phyloP scores from a whole-genome alignment of 2,329 filamentous ascomycete species.

The Talaromyces amestolkiae region DNA sequence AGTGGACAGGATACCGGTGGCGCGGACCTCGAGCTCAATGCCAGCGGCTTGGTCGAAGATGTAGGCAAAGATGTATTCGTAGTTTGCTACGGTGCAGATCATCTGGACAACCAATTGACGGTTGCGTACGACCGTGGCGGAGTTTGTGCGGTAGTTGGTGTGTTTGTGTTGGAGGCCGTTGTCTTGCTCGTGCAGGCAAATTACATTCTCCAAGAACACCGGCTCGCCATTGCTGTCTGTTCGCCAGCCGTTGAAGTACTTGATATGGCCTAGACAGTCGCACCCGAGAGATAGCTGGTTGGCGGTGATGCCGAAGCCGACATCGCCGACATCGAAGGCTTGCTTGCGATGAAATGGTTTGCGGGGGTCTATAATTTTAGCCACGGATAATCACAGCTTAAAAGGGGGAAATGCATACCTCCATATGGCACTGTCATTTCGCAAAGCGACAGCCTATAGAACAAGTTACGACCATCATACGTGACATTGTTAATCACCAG shows the following conservation, averaged over 20 bases:
- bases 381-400: neutral
- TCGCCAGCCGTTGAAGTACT: slow-evolving; percentile 61
- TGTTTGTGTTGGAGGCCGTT: slow-evolving; percentile 69
- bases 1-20: slow-evolving; percentile 66
- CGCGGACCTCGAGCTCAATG: slow-evolving; percentile 65
- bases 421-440: slow-evolving; percentile 60
- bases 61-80: slow-evolving; percentile 71
- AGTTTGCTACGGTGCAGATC: slow-evolving; percentile 70
- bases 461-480: slow-evolving; percentile 62
- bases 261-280: slow-evolving; percentile 68
- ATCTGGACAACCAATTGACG: slow-evolving; percentile 66
- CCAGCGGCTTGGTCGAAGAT: slow-evolving; percentile 70
- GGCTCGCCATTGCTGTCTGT: slow-evolving; percentile 51
- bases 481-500: slow-evolving; percentile 66
- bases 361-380: slow-evolving; percentile 53
- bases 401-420: slow-evolving; percentile 24
- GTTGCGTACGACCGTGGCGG: slow-evolving; percentile 62
- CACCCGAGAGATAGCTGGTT: slow-evolving; percentile 69
- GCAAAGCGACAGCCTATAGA: slow-evolving; percentile 64
- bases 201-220: slow-evolving; percentile 57
- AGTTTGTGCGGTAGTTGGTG: slow-evolving; percentile 66
- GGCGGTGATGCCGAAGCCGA: slow-evolving; percentile 63
- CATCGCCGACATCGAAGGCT: slow-evolving; percentile 69
- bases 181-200: slow-evolving; percentile 71
- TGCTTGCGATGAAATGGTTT: slow-evolving; percentile 68